Conservation (phyloP, 257 asterid species). For the Echium plantagineum region DNA sequence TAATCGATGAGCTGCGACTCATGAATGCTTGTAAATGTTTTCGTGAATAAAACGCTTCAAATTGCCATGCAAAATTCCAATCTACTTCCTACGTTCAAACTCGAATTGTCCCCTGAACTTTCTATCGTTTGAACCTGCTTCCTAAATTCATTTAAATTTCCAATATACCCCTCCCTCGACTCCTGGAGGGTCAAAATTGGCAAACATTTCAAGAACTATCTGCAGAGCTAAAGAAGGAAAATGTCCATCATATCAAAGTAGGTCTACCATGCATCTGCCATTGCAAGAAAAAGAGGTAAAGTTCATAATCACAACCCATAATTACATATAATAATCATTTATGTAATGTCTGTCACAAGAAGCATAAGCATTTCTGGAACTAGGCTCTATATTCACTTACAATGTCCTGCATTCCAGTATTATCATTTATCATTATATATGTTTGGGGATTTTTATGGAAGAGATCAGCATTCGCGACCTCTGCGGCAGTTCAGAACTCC, state of each 20-base stretch:
- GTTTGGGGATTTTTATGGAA: background rate
- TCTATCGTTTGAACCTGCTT: no score
- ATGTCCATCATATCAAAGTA: no score
- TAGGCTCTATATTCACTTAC: background rate
- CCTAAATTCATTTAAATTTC: no score
- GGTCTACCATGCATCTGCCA: background rate
- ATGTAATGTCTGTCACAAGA: background rate
- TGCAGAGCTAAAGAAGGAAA: no score
- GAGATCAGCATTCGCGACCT: conserved; percentile 24
- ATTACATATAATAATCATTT: conserved; percentile 22
- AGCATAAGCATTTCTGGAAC: background rate
- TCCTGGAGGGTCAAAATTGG: no score
- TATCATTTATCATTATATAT: conserved; percentile 23
- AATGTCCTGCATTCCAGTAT: background rate
- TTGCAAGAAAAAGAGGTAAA: background rate
- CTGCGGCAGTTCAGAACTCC: conserved; percentile 34
- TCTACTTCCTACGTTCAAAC: no score
- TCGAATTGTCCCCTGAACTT: no score
- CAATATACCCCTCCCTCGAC: no score
- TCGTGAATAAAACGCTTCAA: background rate
- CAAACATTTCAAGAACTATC: no score
- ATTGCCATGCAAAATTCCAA: background rate
- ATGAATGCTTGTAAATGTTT: background rate
- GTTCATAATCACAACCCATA: conserved; percentile 3
- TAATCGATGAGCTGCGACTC: no score